These are phyloP conservation scores for Pseudogymnoascus sp. DNA, from an alignment of 2,329 filamentous ascomycete species.

Conservation along the genomic window DNA sequence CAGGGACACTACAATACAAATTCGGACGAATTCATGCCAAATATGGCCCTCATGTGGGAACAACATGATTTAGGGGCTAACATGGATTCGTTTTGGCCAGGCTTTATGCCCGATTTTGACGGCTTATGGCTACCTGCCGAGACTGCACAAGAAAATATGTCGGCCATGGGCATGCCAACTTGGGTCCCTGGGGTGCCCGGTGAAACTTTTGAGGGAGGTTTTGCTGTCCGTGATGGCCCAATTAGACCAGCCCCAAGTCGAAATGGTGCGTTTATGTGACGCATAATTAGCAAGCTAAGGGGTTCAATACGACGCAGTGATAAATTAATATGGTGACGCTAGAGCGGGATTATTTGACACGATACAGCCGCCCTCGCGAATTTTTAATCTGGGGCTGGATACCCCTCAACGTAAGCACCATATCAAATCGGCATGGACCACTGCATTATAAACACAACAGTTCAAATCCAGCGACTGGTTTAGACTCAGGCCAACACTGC, in stretches of 20 bases:
- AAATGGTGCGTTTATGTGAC: background rate
- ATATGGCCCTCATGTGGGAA: constrained; percentile 9
- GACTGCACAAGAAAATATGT: background rate
- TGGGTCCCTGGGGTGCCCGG: background rate
- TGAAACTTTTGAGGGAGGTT: background rate
- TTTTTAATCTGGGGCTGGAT: background rate
- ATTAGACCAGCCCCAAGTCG: background rate
- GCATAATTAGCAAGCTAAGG: background rate
- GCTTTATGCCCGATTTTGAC: constrained; percentile 7
- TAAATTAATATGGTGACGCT: background rate
- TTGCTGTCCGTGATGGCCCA: background rate
- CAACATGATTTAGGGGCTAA: background rate
- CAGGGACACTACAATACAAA: background rate
- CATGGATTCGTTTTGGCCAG: background rate
- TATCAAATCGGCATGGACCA: background rate
- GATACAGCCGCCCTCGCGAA: background rate
- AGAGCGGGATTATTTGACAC: background rate
- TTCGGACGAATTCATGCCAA: background rate
- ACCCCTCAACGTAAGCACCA: background rate
- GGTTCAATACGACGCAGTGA: background rate
- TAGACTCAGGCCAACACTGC: background rate
- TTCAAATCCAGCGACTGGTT: background rate
- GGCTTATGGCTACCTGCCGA: constrained; percentile 7
- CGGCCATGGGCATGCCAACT: background rate
- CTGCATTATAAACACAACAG: background rate